A percentile compares a stretch with the other conserved stretches of the same genome.
phyloP scores from a whole-genome alignment of 2,329 filamentous ascomycete genomes.

The Diaporthe longicolla region DNA sequence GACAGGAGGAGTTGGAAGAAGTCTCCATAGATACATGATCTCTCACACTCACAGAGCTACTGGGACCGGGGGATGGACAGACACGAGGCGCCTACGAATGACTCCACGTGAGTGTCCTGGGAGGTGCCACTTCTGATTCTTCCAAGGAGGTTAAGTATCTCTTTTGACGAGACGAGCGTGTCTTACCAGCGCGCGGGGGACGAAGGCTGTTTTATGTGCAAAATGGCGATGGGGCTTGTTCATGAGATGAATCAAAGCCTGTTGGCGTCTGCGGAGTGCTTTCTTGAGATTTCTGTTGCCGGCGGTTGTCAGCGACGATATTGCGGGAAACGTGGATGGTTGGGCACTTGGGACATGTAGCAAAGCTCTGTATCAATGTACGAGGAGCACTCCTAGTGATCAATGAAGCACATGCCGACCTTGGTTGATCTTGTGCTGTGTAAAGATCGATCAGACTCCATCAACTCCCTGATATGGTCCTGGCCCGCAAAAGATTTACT shows the following conservation, averaged over 20 bases:
- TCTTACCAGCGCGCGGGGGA: background rate
- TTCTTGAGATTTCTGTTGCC: slow-evolving; percentile 19
- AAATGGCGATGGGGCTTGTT: slow-evolving; percentile 8
- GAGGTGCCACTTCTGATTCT: background rate
- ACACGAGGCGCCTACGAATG: background rate
- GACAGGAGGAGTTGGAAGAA: slow-evolving; percentile 8
- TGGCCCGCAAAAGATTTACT: background rate
- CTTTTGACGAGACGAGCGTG: slow-evolving; percentile 8
- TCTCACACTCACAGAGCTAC: background rate
- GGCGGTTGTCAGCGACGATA: slow-evolving; percentile 21
- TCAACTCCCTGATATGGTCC: no score
- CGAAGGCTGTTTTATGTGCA: background rate
- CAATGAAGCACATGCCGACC: background rate
- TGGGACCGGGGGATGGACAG: background rate
- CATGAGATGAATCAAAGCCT: background rate
- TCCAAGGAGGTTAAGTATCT: slow-evolving; percentile 37
- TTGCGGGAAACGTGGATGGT: background rate
- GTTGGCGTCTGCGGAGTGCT: slow-evolving; percentile 12
- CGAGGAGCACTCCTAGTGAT: slow-evolving; percentile 11
- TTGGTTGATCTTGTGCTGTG: no score
- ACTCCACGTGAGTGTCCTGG: background rate
- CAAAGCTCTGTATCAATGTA: slow-evolving; percentile 21
- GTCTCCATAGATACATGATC: background rate
- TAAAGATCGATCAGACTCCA: background rate
- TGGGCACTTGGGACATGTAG: slow-evolving; percentile 27